Evolutionary conservation across 805 yeast genomes (phyloP).

Genomic region (Yarrowia keelungensis): DNA sequence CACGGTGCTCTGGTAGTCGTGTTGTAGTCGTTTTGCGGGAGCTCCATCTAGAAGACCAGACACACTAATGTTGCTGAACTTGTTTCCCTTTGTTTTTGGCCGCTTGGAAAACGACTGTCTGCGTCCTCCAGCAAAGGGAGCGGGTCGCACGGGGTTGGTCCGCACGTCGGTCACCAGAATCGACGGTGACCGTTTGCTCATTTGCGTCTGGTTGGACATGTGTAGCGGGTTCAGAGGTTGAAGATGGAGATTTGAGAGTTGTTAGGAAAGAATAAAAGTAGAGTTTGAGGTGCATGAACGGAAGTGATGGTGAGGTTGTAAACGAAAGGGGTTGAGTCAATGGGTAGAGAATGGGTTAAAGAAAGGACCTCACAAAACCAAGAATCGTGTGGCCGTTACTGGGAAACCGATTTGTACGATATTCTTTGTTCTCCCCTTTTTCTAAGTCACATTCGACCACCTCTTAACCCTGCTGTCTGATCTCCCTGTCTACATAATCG

Average conservation of each 20-base stretch:
- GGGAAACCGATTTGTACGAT: too few relatives aligned
- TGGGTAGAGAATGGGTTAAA: too few relatives aligned
- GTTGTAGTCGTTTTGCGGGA: slow-evolving; percentile 31
- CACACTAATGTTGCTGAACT: slow-evolving; percentile 79
- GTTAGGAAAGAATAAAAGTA: slow-evolving; percentile 18
- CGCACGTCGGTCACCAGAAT: slow-evolving; percentile 91
- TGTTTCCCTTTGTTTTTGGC: slow-evolving; percentile 44
- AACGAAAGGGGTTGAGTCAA: neutral
- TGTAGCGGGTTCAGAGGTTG: neutral
- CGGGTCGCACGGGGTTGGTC: slow-evolving; percentile 54
- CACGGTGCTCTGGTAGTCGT: slow-evolving; percentile 35
- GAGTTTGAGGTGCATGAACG: slow-evolving; percentile 60
- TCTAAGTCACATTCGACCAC: too few relatives aligned
- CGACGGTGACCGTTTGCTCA: slow-evolving; percentile 89
- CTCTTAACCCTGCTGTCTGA: too few relatives aligned
- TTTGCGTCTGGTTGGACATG: slow-evolving; percentile 52
- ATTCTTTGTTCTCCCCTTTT: too few relatives aligned
- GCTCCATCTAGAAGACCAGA: slow-evolving; percentile 63
- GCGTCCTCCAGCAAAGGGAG: slow-evolving; percentile 49
- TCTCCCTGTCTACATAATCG: too few relatives aligned
- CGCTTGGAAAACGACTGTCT: slow-evolving; percentile 29
- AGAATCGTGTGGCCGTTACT: too few relatives aligned
- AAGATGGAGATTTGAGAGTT: neutral
- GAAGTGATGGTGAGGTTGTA: neutral
- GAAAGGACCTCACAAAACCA: too few relatives aligned